Conservation (phyloP, 225 moss, liverwort and hornwort species). For the Pseudisothecium myosuroides region DNA sequence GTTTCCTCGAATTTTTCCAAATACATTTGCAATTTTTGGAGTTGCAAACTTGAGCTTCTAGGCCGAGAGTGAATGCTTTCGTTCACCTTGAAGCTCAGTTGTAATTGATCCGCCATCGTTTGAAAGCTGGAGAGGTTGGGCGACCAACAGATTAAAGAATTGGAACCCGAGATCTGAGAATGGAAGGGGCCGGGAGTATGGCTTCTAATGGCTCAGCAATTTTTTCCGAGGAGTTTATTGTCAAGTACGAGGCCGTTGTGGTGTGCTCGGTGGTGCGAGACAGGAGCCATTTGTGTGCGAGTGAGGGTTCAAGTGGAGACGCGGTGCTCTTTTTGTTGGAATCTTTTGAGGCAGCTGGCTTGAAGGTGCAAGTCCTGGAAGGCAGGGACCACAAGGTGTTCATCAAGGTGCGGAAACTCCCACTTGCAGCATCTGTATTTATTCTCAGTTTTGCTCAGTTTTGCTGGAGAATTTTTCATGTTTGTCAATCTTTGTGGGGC, state of each 20-base stretch:
- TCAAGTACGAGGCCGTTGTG: slow-evolving; percentile 19
- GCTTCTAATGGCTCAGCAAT: not conserved
- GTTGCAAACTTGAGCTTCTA: not conserved
- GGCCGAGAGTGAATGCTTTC: not conserved
- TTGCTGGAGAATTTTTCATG: no score
- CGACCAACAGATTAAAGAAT: not conserved
- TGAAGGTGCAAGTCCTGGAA: slow-evolving; percentile 24
- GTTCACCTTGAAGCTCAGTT: not conserved
- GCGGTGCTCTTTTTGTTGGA: slow-evolving; percentile 16
- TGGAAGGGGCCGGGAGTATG: not conserved
- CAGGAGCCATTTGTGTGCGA: not conserved
- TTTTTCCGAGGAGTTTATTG: not conserved
- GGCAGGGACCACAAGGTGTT: slow-evolving; percentile 32
- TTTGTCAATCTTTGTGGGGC: not conserved
- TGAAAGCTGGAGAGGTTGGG: not conserved
- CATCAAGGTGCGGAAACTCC: slow-evolving; percentile 12
- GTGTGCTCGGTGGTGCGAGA: slow-evolving; percentile 20
- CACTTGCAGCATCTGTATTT: not conserved
- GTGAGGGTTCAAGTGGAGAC: not conserved
- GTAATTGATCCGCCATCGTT: not conserved
- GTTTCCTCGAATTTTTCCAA: not conserved
- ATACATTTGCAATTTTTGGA: not conserved
- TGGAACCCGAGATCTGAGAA: not conserved
- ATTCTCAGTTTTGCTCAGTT: not conserved
- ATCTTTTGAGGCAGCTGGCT: slow-evolving; percentile 17